Base-by-base conservation (phyloP, 176 grass and related monocot genomes). In the Musa acuminata region DNA sequence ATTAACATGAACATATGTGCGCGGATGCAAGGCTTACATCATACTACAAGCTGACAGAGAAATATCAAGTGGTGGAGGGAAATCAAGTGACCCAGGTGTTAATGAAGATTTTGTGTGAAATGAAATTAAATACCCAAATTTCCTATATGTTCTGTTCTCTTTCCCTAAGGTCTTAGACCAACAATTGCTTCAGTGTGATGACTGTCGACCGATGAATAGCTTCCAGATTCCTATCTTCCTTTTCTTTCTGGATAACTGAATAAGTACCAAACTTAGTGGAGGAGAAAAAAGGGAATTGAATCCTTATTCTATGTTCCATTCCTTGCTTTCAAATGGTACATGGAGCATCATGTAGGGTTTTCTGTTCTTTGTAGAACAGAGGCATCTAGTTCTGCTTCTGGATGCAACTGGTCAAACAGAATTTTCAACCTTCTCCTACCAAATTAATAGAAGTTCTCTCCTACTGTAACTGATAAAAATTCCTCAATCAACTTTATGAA, bases 231-330 rank as follows among this genome's bases (percentile, higher is more conserved):
- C 75, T 75, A 78, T 80, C 82, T 81, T 72, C 59, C 71, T 87
- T 51, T 43, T 43, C 67, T 84, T 87, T 66, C 71, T 17, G 66
- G 68, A 81, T 78, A 84, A 85, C 72, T 87, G 80, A 83, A 83
- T 80, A 87, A 87, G 87, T 90, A 82, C 87, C 87, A 97, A 93
- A 85, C 90, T 90, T 87, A 81, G 81, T 49, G 85, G 79, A 88
- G 87, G 87, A 82, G 85, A 87, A 82, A 89, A 87, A 83, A 80
- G 79, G 75, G 93, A 86, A 96, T 76, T 81, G 77, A 57, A 87
- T 96, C 85, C 93, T 86, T 83, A 87, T 92, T 90, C 93, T 59
- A 81, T 81, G 78, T 82, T 91, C 82, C 71, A 82, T 92, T 81
- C 82, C 72, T 79, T 86, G 72, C 88, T 83, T 90, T 92, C 83